Evolutionary conservation across 257 asterid genomes (phyloP).

Genomic region (Petunia secreta): DNA sequence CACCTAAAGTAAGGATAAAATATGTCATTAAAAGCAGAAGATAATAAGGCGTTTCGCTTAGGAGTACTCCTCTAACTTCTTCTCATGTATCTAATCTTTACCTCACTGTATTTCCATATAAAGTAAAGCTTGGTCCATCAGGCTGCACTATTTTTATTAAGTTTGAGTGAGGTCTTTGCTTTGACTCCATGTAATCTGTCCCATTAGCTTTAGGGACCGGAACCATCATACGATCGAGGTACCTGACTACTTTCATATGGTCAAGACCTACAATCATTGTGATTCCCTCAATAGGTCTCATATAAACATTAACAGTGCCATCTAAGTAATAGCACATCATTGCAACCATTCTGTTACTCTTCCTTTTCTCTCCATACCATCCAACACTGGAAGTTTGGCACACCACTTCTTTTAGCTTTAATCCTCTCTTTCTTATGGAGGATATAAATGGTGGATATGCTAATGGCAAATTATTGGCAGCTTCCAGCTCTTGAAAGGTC

Average conservation of each 20-base stretch:
- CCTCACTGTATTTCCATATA: constrained; percentile 65
- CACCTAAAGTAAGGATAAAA: constrained; percentile 47
- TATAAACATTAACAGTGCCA: constrained; percentile 63
- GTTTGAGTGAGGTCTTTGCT: not conserved
- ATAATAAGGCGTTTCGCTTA: no score
- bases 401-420: constrained; percentile 53
- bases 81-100: not conserved
- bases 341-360: constrained; percentile 44
- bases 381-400: constrained; percentile 55
- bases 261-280: constrained; percentile 67
- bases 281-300: constrained; percentile 82
- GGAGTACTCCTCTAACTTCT: not conserved
- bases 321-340: constrained; percentile 64
- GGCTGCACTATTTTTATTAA: constrained; percentile 26
- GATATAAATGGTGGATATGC: constrained; percentile 50
- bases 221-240: constrained; percentile 46
- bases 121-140: constrained; percentile 41
- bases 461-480: constrained; percentile 45
- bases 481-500: constrained; percentile 43
- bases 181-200: constrained; percentile 48
- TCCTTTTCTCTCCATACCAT: constrained; percentile 63
- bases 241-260: constrained; percentile 50
- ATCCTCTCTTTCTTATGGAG: constrained; percentile 58
- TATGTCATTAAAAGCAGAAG: not conserved
- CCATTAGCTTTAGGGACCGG: constrained; percentile 71